Conservation (phyloP, 2,329 filamentous ascomycete species). For the Aspergillus tubingensis region DNA sequence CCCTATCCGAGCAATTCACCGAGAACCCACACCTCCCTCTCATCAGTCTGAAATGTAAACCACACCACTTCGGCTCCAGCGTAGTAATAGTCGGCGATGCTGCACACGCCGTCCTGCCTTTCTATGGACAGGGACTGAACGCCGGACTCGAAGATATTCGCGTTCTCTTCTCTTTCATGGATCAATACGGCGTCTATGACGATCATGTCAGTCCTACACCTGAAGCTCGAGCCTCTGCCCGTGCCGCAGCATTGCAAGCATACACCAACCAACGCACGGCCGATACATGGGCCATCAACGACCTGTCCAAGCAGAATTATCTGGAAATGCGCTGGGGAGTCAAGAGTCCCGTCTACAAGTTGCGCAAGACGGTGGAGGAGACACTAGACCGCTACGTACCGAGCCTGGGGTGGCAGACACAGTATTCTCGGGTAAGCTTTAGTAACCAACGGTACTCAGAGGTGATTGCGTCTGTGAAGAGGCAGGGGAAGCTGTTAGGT, state of each 20-base stretch:
- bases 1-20: slow-evolving; percentile 73
- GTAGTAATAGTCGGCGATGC: slow-evolving; percentile 90
- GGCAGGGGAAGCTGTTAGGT: slow-evolving; percentile 66
- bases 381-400: slow-evolving; percentile 75
- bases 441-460: slow-evolving; percentile 89
- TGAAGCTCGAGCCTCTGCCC: slow-evolving; percentile 49
- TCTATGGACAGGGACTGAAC: slow-evolving; percentile 98
- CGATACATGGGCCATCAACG: slow-evolving; percentile 88
- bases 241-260: slow-evolving; percentile 60
- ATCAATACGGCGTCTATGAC: slow-evolving; percentile 60
- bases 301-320: slow-evolving; percentile 88
- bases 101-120: slow-evolving; percentile 96
- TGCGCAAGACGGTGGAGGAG: slow-evolving; percentile 87
- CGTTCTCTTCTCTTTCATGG: slow-evolving; percentile 79
- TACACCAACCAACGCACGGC: slow-evolving; percentile 74
- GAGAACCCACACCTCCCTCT: slow-evolving; percentile 87
- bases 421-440: slow-evolving; percentile 91
- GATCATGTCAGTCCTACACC: slow-evolving; percentile 23
- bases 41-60: slow-evolving; percentile 88
- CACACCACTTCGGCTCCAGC: slow-evolving; percentile 76
- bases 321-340: slow-evolving; percentile 90
- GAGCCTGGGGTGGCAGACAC: slow-evolving; percentile 80
- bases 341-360: slow-evolving; percentile 71
- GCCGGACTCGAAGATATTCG: slow-evolving; percentile 92
- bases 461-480: slow-evolving; percentile 68